phyloP scores from a whole-genome alignment of 306 rosid genomes.

The Pyrus communis region DNA sequence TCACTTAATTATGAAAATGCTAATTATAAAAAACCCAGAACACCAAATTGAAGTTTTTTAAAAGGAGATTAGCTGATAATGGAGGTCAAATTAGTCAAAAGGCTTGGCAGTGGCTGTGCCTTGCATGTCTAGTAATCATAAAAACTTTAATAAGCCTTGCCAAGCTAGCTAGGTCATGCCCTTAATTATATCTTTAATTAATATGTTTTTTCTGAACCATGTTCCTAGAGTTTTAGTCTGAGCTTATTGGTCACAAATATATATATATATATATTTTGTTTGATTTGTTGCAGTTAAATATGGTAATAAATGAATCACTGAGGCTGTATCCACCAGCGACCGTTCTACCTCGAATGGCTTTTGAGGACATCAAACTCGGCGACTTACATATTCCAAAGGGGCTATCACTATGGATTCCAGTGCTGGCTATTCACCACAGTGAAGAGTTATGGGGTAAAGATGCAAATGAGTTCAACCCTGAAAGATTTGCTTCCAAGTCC shows the following conservation, averaged over 20 bases:
- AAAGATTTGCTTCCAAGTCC: conserved; percentile 69
- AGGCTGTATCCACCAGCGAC: conserved; percentile 92
- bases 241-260: neutral
- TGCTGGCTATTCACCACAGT: conserved; percentile 90
- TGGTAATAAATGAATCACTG: conserved; percentile 90
- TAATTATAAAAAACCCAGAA: neutral
- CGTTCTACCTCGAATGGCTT: conserved; percentile 86
- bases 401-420: conserved; percentile 90
- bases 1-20: neutral
- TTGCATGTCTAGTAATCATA: conserved; percentile 2
- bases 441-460: conserved; percentile 87
- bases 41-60: neutral
- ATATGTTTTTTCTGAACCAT: neutral
- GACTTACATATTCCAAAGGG: conserved; percentile 87
- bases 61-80: conserved; percentile 8
- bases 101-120: neutral
- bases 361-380: conserved; percentile 73
- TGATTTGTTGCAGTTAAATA: conserved; percentile 51
- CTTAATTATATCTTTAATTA: neutral
- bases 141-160: neutral
- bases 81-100: neutral
- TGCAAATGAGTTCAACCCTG: conserved; percentile 84
- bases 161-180: neutral
- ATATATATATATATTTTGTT: neutral
- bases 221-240: neutral